Conservation (phyloP, 2,329 filamentous ascomycete species). For the Cytospora piceae region DNA sequence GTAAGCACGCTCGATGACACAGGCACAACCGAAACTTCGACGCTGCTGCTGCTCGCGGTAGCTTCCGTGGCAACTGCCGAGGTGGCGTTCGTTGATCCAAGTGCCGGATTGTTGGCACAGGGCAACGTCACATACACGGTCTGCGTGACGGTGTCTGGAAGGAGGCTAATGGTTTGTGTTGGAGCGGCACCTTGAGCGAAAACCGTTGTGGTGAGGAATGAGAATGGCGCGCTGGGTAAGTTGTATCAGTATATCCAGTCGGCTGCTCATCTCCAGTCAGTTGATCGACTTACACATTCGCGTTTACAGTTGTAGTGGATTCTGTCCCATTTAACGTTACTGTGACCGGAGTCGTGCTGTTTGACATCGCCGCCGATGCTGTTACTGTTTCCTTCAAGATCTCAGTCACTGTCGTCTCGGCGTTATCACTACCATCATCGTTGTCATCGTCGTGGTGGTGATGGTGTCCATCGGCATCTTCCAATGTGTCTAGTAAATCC, state of each 20-base stretch:
- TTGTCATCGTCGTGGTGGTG: constrained; percentile 2
- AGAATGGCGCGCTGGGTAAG: constrained; percentile 23
- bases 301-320: constrained; percentile 31
- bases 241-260: not conserved
- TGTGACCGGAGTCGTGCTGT: not conserved
- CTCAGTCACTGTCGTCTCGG: constrained; percentile 19
- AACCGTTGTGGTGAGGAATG: constrained; percentile 44
- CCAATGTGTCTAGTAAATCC: constrained; percentile 1
- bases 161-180: constrained; percentile 45
- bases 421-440: not conserved
- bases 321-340: constrained; percentile 12
- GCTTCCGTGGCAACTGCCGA: constrained; percentile 9
- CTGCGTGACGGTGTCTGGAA: constrained; percentile 38
- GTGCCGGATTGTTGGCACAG: constrained; percentile 28
- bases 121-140: constrained; percentile 35
- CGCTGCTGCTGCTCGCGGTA: constrained; percentile 4
- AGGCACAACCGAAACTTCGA: not conserved
- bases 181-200: constrained; percentile 36
- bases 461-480: not conserved
- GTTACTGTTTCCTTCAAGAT: constrained; percentile 17
- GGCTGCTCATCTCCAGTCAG: not conserved
- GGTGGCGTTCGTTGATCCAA: constrained; percentile 28
- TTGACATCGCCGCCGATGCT: constrained; percentile 4
- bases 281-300: constrained; percentile 19
- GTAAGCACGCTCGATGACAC: not conserved